Percentiles rank a stretch among this genome's conserved stretches.
These are phyloP conservation scores for Rubroshorea leprosula DNA, from an alignment of 345 rosid species.

Conservation along the genomic window DNA sequence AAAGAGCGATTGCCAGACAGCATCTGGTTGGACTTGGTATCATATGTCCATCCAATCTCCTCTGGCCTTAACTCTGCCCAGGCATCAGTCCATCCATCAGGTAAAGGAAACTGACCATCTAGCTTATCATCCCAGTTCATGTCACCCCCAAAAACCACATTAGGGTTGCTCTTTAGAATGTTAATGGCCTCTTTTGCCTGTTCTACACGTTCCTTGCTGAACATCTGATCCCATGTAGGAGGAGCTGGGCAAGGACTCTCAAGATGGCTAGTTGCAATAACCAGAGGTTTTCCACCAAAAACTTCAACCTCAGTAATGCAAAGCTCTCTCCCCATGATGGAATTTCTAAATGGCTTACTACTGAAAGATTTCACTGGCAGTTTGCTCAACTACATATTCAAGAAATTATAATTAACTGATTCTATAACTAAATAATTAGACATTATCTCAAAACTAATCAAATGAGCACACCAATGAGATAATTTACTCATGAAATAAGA, in stretches of 20 bases:
- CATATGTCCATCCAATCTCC: constrained; percentile 81
- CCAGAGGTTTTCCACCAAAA: constrained; percentile 43
- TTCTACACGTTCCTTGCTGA: constrained; percentile 73
- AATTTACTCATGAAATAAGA: too few relatives aligned
- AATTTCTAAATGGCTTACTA: constrained; percentile 56
- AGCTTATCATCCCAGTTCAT: constrained; percentile 94
- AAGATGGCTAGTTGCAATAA: constrained; percentile 91
- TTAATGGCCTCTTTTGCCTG: constrained; percentile 66
- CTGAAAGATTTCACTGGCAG: constrained; percentile 61
- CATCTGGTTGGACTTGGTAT: constrained; percentile 86
- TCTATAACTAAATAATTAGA: too few relatives aligned
- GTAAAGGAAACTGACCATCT: constrained; percentile 72
- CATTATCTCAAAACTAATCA: too few relatives aligned
- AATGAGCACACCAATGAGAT: too few relatives aligned
- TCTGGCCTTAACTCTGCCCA: constrained; percentile 72
- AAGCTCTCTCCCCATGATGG: constrained; percentile 87
- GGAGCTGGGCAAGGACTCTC: constrained; percentile 95
- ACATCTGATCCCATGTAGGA: constrained; percentile 98
- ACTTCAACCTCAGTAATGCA: constrained; percentile 64
- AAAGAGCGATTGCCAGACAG: constrained; percentile 67
- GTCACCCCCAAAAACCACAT: constrained; percentile 85
- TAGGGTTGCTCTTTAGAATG: constrained; percentile 43
- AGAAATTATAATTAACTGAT: neutral
- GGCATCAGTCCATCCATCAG: constrained; percentile 70
- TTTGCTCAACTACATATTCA: constrained; percentile 68